Evolutionary conservation across 805 yeast genomes (phyloP).

Genomic region (Metschnikowia similis): DNA sequence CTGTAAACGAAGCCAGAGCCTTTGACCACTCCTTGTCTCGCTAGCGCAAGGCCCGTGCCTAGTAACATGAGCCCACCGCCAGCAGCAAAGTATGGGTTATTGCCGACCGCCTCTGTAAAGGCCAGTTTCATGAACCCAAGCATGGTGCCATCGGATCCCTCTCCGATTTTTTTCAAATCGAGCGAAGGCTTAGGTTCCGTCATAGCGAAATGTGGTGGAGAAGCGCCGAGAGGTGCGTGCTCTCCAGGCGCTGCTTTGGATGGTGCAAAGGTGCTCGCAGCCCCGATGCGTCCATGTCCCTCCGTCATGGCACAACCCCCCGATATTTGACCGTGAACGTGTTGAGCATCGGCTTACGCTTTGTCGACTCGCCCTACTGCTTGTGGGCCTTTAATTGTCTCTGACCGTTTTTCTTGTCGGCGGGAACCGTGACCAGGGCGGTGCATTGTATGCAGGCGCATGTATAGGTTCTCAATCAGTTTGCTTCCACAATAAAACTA

Average conservation of each 20-base stretch:
- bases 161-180: constrained; percentile 34
- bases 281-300: neutral
- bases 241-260: neutral
- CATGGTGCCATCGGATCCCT: constrained; percentile 35
- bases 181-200: constrained; percentile 14
- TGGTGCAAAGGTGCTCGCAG: constrained; percentile 2
- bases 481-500: constrained; percentile 1
- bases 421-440: constrained; percentile 1
- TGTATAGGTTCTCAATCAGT: neutral
- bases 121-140: constrained; percentile 34
- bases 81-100: constrained; percentile 95
- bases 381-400: neutral
- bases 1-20: constrained; percentile 69
- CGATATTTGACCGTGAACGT: neutral
- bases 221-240: neutral
- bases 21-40: constrained; percentile 63
- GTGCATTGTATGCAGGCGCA: neutral
- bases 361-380: neutral
- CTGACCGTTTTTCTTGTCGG: neutral
- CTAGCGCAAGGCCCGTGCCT: constrained; percentile 83
- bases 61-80: constrained; percentile 96
- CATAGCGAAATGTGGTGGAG: neutral
- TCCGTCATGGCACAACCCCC: neutral
- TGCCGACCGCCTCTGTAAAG: constrained; percentile 51
- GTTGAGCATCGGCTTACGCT: neutral